phyloP scores from a whole-genome alignment of 2,329 filamentous ascomycete species.

The Diaporthe sp. region DNA sequence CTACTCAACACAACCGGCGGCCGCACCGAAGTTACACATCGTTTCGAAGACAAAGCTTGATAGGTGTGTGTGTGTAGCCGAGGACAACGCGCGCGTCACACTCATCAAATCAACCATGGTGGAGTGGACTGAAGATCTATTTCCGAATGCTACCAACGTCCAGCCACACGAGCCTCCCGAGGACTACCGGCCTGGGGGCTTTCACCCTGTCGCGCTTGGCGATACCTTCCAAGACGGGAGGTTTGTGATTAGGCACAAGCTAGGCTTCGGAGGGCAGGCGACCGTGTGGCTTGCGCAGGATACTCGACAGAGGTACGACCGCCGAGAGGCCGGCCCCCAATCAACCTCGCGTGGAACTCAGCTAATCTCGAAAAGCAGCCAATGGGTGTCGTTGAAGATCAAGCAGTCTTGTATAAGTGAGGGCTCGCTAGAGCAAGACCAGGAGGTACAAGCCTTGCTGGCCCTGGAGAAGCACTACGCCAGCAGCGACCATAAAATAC shows the following conservation, averaged over 20 bases:
- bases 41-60: not conserved
- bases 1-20: not conserved
- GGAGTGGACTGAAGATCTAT: constrained; percentile 10
- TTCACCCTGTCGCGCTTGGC: constrained; percentile 21
- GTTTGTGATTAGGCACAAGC: constrained; percentile 18
- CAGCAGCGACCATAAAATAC: not conserved
- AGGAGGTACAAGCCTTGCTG: not conserved
- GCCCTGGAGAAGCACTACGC: not conserved
- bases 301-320: not conserved
- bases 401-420: constrained; percentile 20
- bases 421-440: not conserved
- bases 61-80: not conserved
- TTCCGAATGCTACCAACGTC: constrained; percentile 1
- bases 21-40: not conserved
- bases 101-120: constrained; percentile 6
- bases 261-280: constrained; percentile 26
- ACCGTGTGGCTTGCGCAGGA: constrained; percentile 16
- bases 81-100: not conserved
- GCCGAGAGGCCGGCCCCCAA: not conserved
- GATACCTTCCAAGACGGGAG: constrained; percentile 32
- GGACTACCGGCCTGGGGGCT: not conserved
- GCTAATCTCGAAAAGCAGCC: not conserved
- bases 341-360: not conserved
- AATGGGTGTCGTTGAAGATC: constrained; percentile 25
- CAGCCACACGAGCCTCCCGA: constrained; percentile 21